Base-by-base conservation (phyloP, 2,329 filamentous ascomycete species). In the Scedosporium dehoogii region DNA sequence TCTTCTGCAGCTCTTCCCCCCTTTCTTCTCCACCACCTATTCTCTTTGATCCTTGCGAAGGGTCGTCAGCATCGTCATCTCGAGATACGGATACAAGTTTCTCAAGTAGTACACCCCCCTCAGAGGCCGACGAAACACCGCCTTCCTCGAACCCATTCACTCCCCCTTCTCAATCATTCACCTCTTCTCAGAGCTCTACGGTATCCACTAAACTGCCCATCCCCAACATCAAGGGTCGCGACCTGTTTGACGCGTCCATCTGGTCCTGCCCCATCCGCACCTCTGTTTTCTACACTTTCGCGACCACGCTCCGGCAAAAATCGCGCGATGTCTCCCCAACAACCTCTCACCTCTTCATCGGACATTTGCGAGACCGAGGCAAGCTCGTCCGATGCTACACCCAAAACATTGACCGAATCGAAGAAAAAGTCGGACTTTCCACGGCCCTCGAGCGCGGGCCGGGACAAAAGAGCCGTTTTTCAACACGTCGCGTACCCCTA, bases 351-450 rank as follows among this genome's bases (percentile, higher is more conserved):
- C 82, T 81, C 62, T 90, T 91, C 69, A 86, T 91, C 66, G 81
- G 83, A 53, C 82, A 85, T 41, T 76, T 91, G 4, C 80, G 86
- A 55, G 85, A 90, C 69, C 80, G 83, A 3, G 85, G 86, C 3
- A 87, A 88, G 65, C 77, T 91, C 4, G 85, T 89, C 38, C 78
- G 87, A 46, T 89, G 87, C 68, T 91, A 91, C 68, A 90, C 87
- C 0, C 87, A 91, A 67, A 91, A 90, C 66, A 90, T 91, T 66
- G 87, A 91, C 67, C 84, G 85, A 65, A 83, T 91, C 6, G 88
- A 91, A 69, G 84, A 86, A 68, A 85, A 87, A 63, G 85, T 89
- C 53, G 87, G 87, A 3, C 75, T 90, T 3, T 83, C 80, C 16
- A 88, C 85, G 0, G 81, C 85, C 61, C 76, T 90, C 7, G 74